Evolutionary conservation across 2,329 filamentous ascomycete genomes (phyloP).

Genomic region (Chrysoporthe puriensis): DNA sequence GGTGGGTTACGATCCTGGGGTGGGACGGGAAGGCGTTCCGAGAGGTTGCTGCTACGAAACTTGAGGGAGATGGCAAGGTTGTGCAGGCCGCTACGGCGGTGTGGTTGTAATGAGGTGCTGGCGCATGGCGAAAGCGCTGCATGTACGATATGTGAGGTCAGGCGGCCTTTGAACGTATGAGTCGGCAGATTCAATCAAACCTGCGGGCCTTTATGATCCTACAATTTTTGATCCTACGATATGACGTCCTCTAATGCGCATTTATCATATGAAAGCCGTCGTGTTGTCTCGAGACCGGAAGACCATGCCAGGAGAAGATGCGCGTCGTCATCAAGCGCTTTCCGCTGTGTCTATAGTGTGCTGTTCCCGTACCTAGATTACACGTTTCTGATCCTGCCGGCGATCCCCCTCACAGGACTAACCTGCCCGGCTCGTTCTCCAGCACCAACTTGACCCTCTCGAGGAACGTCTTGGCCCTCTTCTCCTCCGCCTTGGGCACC

Average conservation of each 20-base stretch:
- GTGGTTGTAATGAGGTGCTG: slow-evolving; percentile 41
- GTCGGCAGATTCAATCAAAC: no score
- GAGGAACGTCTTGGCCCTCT: slow-evolving; percentile 79
- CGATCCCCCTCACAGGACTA: slow-evolving; percentile 61
- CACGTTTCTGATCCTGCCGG: background rate
- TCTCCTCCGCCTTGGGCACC: slow-evolving; percentile 79
- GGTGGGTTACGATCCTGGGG: slow-evolving; percentile 27
- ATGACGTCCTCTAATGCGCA: no score
- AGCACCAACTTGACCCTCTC: slow-evolving; percentile 84
- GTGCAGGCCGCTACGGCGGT: slow-evolving; percentile 25
- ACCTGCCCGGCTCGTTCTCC: slow-evolving; percentile 76
- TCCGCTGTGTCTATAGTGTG: slow-evolving; percentile 22
- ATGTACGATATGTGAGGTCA: background rate
- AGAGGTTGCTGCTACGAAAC: slow-evolving; percentile 21
- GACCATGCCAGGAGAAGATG: background rate
- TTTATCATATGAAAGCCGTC: no score
- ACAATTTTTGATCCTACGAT: no score
- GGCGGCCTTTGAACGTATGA: no score
- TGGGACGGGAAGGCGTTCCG: slow-evolving; percentile 32
- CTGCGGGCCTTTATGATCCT: no score
- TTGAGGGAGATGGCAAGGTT: slow-evolving; percentile 15
- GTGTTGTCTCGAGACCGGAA: background rate
- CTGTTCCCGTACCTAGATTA: slow-evolving; percentile 20
- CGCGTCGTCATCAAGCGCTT: background rate
- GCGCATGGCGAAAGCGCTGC: slow-evolving; percentile 34